A percentile compares a stretch with the other conserved stretches of the same genome.
Conservation (phyloP, 1,284 basidiomycete genomes). For the Heterobasidion occidentale region DNA sequence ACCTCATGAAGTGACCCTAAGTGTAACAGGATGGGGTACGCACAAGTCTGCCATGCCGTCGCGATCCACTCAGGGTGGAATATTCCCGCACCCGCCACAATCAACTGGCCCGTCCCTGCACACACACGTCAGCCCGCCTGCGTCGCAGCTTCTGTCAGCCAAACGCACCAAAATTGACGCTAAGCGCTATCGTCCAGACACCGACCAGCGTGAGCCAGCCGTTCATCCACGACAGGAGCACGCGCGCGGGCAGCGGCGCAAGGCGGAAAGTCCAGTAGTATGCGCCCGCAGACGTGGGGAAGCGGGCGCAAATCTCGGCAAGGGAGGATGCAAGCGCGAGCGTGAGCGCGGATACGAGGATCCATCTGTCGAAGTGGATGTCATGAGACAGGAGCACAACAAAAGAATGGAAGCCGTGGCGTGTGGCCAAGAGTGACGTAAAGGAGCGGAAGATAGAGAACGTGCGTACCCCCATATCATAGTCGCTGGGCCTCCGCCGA, state of each 20-base stretch:
- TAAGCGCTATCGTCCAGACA: slow-evolving; percentile 45
- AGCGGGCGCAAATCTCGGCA: slow-evolving; percentile 47
- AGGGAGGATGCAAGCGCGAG: slow-evolving; percentile 41
- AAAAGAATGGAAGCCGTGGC: too few species aligned
- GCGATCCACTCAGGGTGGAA: slow-evolving; percentile 41
- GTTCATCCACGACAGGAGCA: slow-evolving; percentile 46
- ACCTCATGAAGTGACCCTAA: too few species aligned
- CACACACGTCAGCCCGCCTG: background rate
- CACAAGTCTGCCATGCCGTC: slow-evolving; percentile 45
- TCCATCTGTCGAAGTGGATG: slow-evolving; percentile 28
- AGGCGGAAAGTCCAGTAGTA: slow-evolving; percentile 53
- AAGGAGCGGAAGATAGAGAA: background rate
- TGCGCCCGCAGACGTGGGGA: slow-evolving; percentile 49
- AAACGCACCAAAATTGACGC: slow-evolving; percentile 39
- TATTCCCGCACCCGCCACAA: slow-evolving; percentile 42
- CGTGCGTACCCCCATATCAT: slow-evolving; percentile 42
- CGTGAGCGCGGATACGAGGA: slow-evolving; percentile 37
- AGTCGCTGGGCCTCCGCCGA: slow-evolving; percentile 42
- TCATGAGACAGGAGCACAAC: too few species aligned
- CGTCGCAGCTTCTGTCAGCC: too few species aligned
- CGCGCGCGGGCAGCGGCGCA: slow-evolving; percentile 31
- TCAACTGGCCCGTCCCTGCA: slow-evolving; percentile 42
- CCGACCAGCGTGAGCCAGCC: slow-evolving; percentile 53
- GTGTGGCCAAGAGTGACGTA: background rate
- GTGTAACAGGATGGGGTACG: slow-evolving; percentile 7